These are phyloP conservation scores for Phytophthora nicotianae DNA, from an alignment of 352 stramenopile genomes.

Conservation along the genomic window DNA sequence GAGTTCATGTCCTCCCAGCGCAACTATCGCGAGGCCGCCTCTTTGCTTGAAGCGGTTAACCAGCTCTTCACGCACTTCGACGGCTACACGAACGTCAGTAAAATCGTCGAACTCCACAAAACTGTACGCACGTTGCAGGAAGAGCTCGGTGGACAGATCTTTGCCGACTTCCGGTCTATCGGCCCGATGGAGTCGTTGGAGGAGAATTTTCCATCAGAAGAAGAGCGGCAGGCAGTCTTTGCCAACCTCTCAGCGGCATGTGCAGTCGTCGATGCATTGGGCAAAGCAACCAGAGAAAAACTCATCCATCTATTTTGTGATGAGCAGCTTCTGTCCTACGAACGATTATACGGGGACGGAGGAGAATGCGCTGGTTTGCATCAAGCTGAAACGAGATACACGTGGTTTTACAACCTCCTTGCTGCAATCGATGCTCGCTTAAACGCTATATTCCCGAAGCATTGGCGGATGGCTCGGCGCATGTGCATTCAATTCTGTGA, in stretches of 20 bases:
- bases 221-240: conserved; percentile 70
- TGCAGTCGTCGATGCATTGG: conserved; percentile 70
- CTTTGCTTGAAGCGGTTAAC: conserved; percentile 96
- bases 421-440: conserved; percentile 83
- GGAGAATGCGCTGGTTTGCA: conserved; percentile 61
- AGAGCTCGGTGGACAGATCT: conserved; percentile 88
- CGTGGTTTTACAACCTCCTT: conserved; percentile 84
- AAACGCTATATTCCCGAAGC: conserved; percentile 93
- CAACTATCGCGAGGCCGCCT: conserved; percentile 95
- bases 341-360: conserved; percentile 63
- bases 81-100: conserved; percentile 90
- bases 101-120: conserved; percentile 93
- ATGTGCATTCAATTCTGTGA: conserved; percentile 95
- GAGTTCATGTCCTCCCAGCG: conserved; percentile 81
- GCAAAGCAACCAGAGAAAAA: conserved; percentile 69
- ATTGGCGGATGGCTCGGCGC: conserved; percentile 95
- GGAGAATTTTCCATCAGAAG: conserved; percentile 71
- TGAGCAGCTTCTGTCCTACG: conserved; percentile 68
- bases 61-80: conserved; percentile 98
- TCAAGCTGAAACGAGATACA: conserved; percentile 73
- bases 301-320: conserved; percentile 75
- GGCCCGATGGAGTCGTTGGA: conserved; percentile 74
- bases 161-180: conserved; percentile 90
- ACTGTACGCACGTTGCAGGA: conserved; percentile 92
- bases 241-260: conserved; percentile 71